phyloP scores from a whole-genome alignment of 2,329 filamentous ascomycete species.

The Xylariaceae sp. region DNA sequence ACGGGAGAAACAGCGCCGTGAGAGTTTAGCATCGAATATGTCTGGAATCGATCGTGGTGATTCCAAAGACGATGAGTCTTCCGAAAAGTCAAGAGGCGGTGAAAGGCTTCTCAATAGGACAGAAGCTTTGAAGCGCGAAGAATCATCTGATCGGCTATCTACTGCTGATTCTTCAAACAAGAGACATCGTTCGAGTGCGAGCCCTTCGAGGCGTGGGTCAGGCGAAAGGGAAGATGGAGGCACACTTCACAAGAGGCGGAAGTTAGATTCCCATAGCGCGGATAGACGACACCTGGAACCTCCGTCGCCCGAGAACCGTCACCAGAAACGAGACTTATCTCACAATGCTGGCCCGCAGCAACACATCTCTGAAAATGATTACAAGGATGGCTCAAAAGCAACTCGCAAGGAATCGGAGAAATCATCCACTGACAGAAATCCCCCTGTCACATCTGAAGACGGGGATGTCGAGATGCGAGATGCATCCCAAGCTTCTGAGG shows the following conservation, averaged over 20 bases:
- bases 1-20: constrained; percentile 52
- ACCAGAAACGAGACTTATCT: constrained; percentile 38
- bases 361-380: constrained; percentile 34
- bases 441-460: constrained; percentile 55
- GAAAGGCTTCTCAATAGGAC: constrained; percentile 57
- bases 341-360: constrained; percentile 38
- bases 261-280: constrained; percentile 49
- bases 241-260: constrained; percentile 50
- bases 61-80: constrained; percentile 42
- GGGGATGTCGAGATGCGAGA: constrained; percentile 53
- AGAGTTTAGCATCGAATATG: constrained; percentile 52
- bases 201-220: constrained; percentile 49
- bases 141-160: constrained; percentile 51
- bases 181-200: constrained; percentile 54
- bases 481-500: constrained; percentile 30
- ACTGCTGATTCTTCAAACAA: constrained; percentile 51
- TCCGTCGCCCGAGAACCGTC: constrained; percentile 43
- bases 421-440: constrained; percentile 42
- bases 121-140: constrained; percentile 57
- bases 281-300: constrained; percentile 44
- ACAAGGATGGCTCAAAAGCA: constrained; percentile 34
- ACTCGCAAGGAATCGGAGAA: constrained; percentile 41
- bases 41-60: constrained; percentile 53
- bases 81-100: constrained; percentile 43
- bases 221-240: constrained; percentile 50